These are phyloP conservation scores for Capsicum baccatum DNA, from an alignment of 257 asterid genomes.

Conservation along the genomic window DNA sequence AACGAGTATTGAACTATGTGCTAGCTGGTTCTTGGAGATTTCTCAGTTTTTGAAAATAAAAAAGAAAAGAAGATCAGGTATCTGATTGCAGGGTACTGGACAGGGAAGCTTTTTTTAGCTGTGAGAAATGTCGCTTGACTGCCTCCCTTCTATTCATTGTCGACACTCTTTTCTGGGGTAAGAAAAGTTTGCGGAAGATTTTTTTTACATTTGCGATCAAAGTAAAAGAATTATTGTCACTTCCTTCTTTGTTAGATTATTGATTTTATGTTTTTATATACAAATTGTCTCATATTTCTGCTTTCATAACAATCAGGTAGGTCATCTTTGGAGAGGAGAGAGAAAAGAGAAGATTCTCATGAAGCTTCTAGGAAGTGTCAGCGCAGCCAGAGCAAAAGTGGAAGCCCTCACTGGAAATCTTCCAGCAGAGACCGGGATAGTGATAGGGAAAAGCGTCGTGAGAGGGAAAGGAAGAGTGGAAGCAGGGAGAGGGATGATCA, in stretches of 20 bases:
- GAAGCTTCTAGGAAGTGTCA: constrained; percentile 69
- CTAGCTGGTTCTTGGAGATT: constrained; percentile 12
- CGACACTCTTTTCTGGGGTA: not conserved
- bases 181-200: not conserved
- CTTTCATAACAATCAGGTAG: constrained; percentile 42
- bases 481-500: constrained; percentile 78
- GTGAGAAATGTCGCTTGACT: not conserved
- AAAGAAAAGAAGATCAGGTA: not conserved
- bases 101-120: not conserved
- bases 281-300: not conserved
- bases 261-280: not conserved
- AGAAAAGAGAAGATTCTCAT: constrained; percentile 55
- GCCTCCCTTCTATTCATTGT: constrained; percentile 14
- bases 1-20: not conserved
- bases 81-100: constrained; percentile 1
- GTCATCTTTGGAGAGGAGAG: constrained; percentile 62
- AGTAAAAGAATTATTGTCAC: not conserved
- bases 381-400: constrained; percentile 72
- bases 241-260: not conserved
- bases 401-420: constrained; percentile 70
- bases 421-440: constrained; percentile 62
- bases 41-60: not conserved
- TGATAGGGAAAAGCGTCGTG: constrained; percentile 62
- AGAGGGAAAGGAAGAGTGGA: constrained; percentile 69
- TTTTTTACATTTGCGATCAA: not conserved